Conservation (phyloP, 768 basidiomycete species). For the Calocera viscosa region DNA sequence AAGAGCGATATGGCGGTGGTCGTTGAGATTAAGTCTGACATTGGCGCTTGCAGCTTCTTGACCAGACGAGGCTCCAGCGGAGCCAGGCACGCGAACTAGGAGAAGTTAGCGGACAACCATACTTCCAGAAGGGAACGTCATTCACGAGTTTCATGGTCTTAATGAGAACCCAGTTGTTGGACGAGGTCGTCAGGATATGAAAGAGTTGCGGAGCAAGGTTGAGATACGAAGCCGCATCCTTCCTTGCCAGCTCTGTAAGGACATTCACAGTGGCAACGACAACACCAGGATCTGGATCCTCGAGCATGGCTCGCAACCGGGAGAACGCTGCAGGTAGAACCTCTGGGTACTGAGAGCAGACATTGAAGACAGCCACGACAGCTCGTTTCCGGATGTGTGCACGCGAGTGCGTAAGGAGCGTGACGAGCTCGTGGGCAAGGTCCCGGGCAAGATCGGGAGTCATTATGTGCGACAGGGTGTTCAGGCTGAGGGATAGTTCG, state of each 20-base stretch:
- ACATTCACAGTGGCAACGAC: conserved; percentile 91
- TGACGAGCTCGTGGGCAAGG: conserved; percentile 68
- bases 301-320: conserved; percentile 65
- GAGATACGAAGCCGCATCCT: conserved; percentile 68
- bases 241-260: conserved; percentile 78
- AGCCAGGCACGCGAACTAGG: conserved; percentile 81
- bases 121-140: conserved; percentile 8
- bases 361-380: conserved; percentile 67
- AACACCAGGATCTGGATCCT: conserved; percentile 70
- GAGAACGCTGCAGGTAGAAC: conserved; percentile 50
- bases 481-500: conserved; percentile 63
- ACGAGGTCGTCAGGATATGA: conserved; percentile 80
- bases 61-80: conserved; percentile 88
- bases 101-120: background rate
- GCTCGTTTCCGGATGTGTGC: conserved; percentile 84
- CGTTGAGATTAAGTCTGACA: conserved; percentile 89
- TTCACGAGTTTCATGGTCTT: conserved; percentile 91
- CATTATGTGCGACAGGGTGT: conserved; percentile 72
- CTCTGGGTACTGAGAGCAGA: conserved; percentile 72
- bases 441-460: conserved; percentile 86
- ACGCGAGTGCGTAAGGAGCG: conserved; percentile 81
- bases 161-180: conserved; percentile 99
- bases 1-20: conserved; percentile 90
- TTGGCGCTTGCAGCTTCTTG: conserved; percentile 84
- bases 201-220: conserved; percentile 85